These are phyloP conservation scores for Leptographium galeiforme DNA, from an alignment of 2,329 filamentous ascomycete species.

Conservation along the genomic window DNA sequence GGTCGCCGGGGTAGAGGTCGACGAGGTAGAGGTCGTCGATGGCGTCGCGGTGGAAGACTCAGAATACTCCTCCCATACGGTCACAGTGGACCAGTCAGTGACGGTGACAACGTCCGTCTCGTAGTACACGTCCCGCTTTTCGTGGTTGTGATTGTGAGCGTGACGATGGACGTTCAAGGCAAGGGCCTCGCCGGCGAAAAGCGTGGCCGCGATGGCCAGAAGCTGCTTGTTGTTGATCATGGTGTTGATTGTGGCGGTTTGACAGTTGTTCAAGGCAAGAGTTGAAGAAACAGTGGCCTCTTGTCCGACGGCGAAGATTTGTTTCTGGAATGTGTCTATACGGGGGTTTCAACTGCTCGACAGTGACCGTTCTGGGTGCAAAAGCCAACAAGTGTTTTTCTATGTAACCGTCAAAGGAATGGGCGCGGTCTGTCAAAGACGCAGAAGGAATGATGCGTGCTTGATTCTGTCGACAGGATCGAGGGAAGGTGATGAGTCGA, in stretches of 20 bases:
- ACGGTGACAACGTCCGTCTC: constrained; percentile 20
- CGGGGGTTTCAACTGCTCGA: too few species aligned
- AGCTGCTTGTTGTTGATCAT: constrained; percentile 14
- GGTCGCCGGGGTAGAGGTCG: neutral
- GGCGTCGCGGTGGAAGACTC: neutral
- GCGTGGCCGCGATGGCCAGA: constrained; percentile 27
- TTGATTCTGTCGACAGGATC: constrained; percentile 13
- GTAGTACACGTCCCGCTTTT: constrained; percentile 19
- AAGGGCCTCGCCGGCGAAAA: constrained; percentile 28
- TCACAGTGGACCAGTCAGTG: constrained; percentile 28
- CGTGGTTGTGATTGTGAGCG: constrained; percentile 21
- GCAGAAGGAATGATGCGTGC: constrained; percentile 26
- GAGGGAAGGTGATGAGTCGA: constrained; percentile 3
- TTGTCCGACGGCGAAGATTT: too few species aligned
- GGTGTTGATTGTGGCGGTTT: neutral
- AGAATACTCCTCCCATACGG: constrained; percentile 19
- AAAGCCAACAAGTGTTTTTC: neutral
- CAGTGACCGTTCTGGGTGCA: too few species aligned
- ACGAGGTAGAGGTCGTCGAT: constrained; percentile 1
- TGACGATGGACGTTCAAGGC: constrained; percentile 30
- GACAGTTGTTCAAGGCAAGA: too few species aligned
- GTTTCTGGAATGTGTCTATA: neutral
- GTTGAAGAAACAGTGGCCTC: too few species aligned
- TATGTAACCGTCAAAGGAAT: neutral
- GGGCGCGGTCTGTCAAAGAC: constrained; percentile 39